phyloP scores from a whole-genome alignment of 2,329 filamentous ascomycete species.

The Trichoderma arundinaceum region DNA sequence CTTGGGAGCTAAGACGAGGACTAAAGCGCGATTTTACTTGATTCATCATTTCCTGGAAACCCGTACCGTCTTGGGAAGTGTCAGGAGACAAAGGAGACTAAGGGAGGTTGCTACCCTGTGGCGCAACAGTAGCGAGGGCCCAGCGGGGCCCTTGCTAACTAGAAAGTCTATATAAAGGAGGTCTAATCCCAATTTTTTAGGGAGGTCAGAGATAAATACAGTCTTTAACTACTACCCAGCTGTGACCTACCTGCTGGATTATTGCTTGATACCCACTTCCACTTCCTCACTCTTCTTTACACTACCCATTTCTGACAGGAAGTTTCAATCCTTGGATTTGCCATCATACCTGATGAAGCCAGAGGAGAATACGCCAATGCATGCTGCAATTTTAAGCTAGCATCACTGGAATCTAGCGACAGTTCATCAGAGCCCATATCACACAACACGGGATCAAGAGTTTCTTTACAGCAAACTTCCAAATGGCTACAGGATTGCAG shows the following conservation, averaged over 20 bases:
- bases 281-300: too few relatives aligned
- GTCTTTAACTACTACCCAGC: too few relatives aligned
- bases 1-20: neutral
- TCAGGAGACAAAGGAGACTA: too few relatives aligned
- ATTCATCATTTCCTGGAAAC: neutral
- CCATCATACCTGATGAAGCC: neutral
- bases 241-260: too few relatives aligned
- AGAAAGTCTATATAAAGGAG: too few relatives aligned
- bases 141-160: too few relatives aligned
- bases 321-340: neutral
- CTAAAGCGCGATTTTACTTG: neutral
- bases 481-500: neutral
- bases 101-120: too few relatives aligned
- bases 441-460: neutral
- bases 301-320: too few relatives aligned
- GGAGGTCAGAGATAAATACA: too few relatives aligned
- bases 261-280: too few relatives aligned
- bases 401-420: neutral
- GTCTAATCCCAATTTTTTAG: too few relatives aligned
- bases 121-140: too few relatives aligned
- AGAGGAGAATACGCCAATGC: neutral
- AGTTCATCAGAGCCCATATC: neutral
- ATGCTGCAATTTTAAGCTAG: neutral
- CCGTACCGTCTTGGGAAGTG: neutral
- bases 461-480: neutral